A percentile compares a stretch with the other conserved stretches of the same genome.
Conservation (phyloP, 768 basidiomycete genomes). For the Podaxis rugospora region DNA sequence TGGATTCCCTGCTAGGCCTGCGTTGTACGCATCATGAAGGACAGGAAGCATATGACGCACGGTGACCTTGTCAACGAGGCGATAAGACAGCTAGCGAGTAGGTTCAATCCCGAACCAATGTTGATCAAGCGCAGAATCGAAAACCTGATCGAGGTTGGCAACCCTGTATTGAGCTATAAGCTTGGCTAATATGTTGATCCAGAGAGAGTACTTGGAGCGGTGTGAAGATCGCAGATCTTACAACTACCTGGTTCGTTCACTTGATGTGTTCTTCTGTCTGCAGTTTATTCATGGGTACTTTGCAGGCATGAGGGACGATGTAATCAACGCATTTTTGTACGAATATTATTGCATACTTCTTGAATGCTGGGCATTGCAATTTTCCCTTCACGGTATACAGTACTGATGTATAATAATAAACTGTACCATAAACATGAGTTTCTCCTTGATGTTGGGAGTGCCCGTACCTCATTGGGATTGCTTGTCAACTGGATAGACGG, state of each 20-base stretch:
- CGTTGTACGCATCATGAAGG: slow-evolving; percentile 97
- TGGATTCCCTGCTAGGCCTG: slow-evolving; percentile 63
- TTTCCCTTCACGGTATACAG: background rate
- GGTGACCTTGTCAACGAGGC: slow-evolving; percentile 90
- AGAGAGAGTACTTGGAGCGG: slow-evolving; percentile 95
- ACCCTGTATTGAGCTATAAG: background rate
- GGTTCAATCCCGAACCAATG: slow-evolving; percentile 84
- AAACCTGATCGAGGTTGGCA: slow-evolving; percentile 81
- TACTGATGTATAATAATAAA: slow-evolving; percentile 3
- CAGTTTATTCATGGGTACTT: background rate
- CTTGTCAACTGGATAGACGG: too few relatives aligned
- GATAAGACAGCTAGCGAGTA: slow-evolving; percentile 74
- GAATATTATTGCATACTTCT: background rate
- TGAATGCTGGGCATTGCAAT: background rate
- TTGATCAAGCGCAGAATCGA: slow-evolving; percentile 94
- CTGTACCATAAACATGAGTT: background rate
- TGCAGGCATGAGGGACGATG: slow-evolving; percentile 12
- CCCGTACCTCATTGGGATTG: too few relatives aligned
- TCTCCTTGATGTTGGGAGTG: background rate
- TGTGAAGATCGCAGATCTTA: slow-evolving; percentile 86
- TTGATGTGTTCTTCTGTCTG: background rate
- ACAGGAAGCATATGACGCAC: slow-evolving; percentile 84
- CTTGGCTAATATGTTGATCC: slow-evolving; percentile 6
- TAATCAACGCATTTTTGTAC: background rate
- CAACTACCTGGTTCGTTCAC: slow-evolving; percentile 57